A percentile compares a stretch with the other conserved stretches of the same genome.
Evolutionary conservation across 106 monocot species (phyloP).

Genomic region (Posidonia australis): DNA sequence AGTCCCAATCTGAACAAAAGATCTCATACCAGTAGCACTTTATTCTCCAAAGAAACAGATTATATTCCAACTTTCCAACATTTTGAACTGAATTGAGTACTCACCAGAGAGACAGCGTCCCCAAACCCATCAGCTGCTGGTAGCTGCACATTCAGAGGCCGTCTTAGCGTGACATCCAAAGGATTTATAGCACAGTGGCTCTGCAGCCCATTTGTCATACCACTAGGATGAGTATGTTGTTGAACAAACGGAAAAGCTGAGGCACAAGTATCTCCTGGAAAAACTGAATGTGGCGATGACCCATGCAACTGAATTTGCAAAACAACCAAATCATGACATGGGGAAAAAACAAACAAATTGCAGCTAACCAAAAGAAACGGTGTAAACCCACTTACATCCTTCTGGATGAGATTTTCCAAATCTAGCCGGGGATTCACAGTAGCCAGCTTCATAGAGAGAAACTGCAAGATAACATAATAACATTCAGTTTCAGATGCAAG

Average conservation of each 20-base stretch:
- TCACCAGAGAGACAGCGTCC: constrained; percentile 21
- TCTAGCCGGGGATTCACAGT: constrained; percentile 24
- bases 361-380: too few species aligned
- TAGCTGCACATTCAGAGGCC: constrained; percentile 2
- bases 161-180: background rate
- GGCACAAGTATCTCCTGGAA: constrained; percentile 2
- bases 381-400: constrained; percentile 12
- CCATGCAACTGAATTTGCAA: constrained; percentile 13
- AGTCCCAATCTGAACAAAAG: constrained; percentile 2
- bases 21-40: too few species aligned
- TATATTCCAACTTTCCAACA: too few species aligned
- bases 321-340: too few species aligned
- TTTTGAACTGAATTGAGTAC: too few species aligned
- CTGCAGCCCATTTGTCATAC: constrained; percentile 11
- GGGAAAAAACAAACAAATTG: too few species aligned
- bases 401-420: constrained; percentile 15
- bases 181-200: constrained; percentile 9
- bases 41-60: too few species aligned
- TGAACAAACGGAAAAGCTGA: constrained; percentile 11
- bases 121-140: constrained; percentile 10
- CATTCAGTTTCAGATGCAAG: too few species aligned
- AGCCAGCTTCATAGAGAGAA: constrained; percentile 39
- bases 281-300: constrained; percentile 2
- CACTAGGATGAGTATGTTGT: constrained; percentile 8
- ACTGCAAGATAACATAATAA: constrained; percentile 12